phyloP scores from a whole-genome alignment of 345 rosid species.

The Firmiana major region DNA sequence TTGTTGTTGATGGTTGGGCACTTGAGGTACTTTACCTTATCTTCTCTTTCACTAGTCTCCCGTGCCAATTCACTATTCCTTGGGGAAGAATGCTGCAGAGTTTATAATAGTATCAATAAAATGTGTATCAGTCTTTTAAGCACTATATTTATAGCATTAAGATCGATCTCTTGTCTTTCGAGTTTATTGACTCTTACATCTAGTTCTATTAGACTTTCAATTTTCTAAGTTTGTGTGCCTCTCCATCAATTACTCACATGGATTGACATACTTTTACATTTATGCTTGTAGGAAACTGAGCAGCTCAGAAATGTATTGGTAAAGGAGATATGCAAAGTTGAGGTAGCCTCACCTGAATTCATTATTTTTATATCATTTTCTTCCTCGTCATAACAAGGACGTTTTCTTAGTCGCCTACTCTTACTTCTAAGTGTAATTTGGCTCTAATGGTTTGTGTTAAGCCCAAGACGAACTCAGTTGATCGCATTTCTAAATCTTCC shows the following conservation, averaged over 20 bases:
- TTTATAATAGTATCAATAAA: neutral
- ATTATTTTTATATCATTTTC: neutral
- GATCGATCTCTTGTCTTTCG: neutral
- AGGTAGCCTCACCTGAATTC: conserved; percentile 33
- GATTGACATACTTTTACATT: conserved; percentile 16
- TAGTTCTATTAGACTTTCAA: neutral
- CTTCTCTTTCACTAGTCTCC: neutral
- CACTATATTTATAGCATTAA: neutral
- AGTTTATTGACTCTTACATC: neutral
- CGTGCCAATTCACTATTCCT: neutral
- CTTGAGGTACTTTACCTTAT: conserved; percentile 39
- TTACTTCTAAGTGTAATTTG: neutral
- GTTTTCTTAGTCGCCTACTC: neutral
- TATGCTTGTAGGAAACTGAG: conserved; percentile 48
- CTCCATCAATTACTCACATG: neutral
- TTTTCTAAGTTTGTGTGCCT: neutral
- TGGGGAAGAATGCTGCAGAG: neutral
- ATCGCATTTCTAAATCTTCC: neutral
- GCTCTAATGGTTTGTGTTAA: neutral
- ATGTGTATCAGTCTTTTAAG: neutral
- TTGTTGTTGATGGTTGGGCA: conserved; percentile 61
- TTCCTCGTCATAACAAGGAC: neutral
- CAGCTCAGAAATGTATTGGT: conserved; percentile 38
- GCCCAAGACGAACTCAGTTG: neutral
- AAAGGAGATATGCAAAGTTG: conserved; percentile 43